Percentiles rank a stretch among this genome's conserved stretches.
phyloP scores from a whole-genome alignment of 2,329 filamentous ascomycete species.

The Golovinomyces cichoracearum region DNA sequence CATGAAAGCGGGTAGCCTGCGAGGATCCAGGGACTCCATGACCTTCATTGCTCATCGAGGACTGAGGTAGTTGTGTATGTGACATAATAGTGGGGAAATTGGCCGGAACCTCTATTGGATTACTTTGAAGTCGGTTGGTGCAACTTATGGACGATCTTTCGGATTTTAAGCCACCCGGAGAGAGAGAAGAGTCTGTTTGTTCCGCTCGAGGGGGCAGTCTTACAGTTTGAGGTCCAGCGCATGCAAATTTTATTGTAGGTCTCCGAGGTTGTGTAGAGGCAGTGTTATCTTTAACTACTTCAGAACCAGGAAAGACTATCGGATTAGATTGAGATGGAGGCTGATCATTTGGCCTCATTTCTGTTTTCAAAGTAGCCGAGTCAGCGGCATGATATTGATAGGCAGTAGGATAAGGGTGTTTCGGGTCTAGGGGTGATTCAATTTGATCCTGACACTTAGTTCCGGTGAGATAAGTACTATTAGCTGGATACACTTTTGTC shows the following conservation, averaged over 20 bases:
- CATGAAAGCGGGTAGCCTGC: slow-evolving; percentile 49
- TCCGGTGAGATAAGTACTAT: slow-evolving; percentile 36
- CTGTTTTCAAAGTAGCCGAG: neutral
- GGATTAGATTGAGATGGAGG: slow-evolving; percentile 13
- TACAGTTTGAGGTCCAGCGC: slow-evolving; percentile 22
- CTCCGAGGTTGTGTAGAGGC: slow-evolving; percentile 21
- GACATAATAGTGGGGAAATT: neutral
- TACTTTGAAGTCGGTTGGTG: neutral
- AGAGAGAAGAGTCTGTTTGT: neutral
- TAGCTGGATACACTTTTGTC: slow-evolving; percentile 23
- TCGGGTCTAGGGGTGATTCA: slow-evolving; percentile 68
- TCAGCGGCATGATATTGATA: too few species aligned
- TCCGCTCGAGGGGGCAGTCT: neutral
- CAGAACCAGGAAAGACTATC: slow-evolving; percentile 15
- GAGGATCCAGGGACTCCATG: slow-evolving; percentile 10
- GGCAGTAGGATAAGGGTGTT: too few species aligned
- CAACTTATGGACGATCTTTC: slow-evolving; percentile 1
- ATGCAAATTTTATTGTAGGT: slow-evolving; percentile 49
- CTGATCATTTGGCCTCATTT: slow-evolving; percentile 18
- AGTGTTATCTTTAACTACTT: slow-evolving; percentile 15
- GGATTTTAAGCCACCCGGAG: neutral
- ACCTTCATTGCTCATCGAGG: too few species aligned
- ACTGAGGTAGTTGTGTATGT: slow-evolving; percentile 12
- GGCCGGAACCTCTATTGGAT: neutral
- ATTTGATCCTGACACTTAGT: slow-evolving; percentile 54